Conservation (phyloP, 2,329 filamentous ascomycete genomes). For the Bisporella sp. region DNA sequence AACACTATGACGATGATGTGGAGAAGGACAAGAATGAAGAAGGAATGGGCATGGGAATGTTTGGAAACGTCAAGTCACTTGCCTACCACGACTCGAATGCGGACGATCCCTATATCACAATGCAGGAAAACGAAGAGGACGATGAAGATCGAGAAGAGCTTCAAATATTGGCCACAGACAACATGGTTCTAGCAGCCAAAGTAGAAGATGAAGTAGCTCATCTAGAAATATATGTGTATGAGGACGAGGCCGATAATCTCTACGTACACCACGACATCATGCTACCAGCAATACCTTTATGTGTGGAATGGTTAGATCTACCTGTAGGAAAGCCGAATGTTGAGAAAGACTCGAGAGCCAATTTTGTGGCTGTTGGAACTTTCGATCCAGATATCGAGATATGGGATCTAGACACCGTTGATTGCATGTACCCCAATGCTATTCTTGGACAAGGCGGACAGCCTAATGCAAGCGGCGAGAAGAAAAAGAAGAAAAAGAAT, state of each 20-base stretch:
- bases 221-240: conserved; percentile 95
- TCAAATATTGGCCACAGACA: conserved; percentile 88
- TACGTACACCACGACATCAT: conserved; percentile 99
- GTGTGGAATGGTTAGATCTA: conserved; percentile 91
- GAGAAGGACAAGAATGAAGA: conserved; percentile 53
- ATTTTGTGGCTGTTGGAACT: conserved; percentile 91
- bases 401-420: conserved; percentile 93
- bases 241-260: conserved; percentile 89
- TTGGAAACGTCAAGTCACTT: conserved; percentile 88
- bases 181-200: conserved; percentile 84
- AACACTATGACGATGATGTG: conserved; percentile 87
- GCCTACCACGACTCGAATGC: conserved; percentile 92
- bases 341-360: conserved; percentile 63
- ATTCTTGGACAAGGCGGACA: conserved; percentile 71
- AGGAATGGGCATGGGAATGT: conserved; percentile 77
- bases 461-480: conserved; percentile 39
- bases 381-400: conserved; percentile 99
- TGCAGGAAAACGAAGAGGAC: conserved; percentile 57
- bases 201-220: conserved; percentile 96
- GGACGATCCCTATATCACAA: conserved; percentile 93
- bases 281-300: conserved; percentile 92
- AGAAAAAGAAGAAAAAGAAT: conserved; percentile 72
- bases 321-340: conserved; percentile 67
- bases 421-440: conserved; percentile 97
- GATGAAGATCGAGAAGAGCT: conserved; percentile 89